Base-by-base conservation (phyloP, 2,329 filamentous ascomycete genomes). In the Shiraia bambusicola region DNA sequence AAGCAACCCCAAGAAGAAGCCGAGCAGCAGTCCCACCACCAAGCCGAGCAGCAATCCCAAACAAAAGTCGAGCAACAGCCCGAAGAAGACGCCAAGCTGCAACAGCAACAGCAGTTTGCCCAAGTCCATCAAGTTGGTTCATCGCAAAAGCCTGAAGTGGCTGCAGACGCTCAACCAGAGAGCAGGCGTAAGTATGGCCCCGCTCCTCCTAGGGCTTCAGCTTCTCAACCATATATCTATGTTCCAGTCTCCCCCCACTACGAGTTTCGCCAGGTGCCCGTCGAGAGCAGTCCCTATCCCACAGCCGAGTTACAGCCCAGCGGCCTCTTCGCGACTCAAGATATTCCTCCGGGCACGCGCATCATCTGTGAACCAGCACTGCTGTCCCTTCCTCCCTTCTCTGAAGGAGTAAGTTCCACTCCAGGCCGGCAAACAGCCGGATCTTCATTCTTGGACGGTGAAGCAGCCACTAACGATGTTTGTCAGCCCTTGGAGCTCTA, bases 291-390 rank as follows among this genome's bases (percentile, higher is more conserved):
- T 6, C 11, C 27, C 11, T 14, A 35, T 14, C 13, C 26, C 15
- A 26, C 22, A 12, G 29, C 22, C 24, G 8, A 15, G 4, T 15
- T 9, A n/a, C 14, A 17, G n/a, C 13, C 10, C 34, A 42, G 8
- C 27, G 47, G 43, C 8, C 14, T 51, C 22, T 54, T 54, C 25
- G 50, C 53, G 6, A 50, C 32, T 2, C 17, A 35, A 13, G 13
- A 15, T 10, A 50, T 56, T 19, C 2, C 30, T 12, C 16, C 15
- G 28, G 53, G 50, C 28, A 54, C 47, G 1, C 50, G 53, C 19
- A 45, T 56, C 27, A 52, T 56, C 17, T 38, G 30, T 15, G 53
- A 56, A 27, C 46, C 34, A 9, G 42, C 48, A 1, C 2, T 50
- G 3, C 32, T 54, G 19, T 35, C 36, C 2, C 35, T 49, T 7